Conservation (phyloP, 345 rosid genomes). For the Arabidopsis thaliana region DNA sequence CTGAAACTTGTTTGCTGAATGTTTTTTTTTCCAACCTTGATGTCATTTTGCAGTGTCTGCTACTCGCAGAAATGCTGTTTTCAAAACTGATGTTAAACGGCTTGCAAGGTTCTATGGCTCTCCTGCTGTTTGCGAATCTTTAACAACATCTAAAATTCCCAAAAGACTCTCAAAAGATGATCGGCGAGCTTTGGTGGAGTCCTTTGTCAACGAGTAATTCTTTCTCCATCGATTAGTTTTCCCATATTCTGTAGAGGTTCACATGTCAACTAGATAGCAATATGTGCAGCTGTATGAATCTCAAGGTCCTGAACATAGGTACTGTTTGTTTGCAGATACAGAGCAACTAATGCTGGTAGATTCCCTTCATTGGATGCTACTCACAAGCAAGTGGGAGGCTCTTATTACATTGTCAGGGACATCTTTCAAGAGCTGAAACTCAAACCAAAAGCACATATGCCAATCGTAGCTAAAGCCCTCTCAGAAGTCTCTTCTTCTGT, state of each 20-base stretch:
- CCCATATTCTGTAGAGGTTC: not conserved
- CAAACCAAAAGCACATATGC: slow-evolving; percentile 9
- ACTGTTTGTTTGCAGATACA: slow-evolving; percentile 32
- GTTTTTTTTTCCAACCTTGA: not conserved
- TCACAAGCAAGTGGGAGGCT: slow-evolving; percentile 35
- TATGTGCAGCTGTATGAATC: not conserved
- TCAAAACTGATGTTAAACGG: not conserved
- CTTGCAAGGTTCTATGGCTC: slow-evolving; percentile 36
- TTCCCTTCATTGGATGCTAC: not conserved
- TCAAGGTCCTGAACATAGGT: not conserved
- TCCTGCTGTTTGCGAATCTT: slow-evolving; percentile 36
- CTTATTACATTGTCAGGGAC: slow-evolving; percentile 12
- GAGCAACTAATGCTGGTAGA: slow-evolving; percentile 40
- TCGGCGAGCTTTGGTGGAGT: slow-evolving; percentile 31
- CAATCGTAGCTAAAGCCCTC: slow-evolving; percentile 26
- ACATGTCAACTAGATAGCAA: slow-evolving; percentile 14
- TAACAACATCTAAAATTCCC: slow-evolving; percentile 8
- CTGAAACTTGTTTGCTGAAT: not conserved
- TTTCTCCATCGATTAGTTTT: not conserved
- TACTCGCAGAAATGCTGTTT: slow-evolving; percentile 16
- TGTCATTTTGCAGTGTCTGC: slow-evolving; percentile 38
- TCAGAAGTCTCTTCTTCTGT: slow-evolving; percentile 16
- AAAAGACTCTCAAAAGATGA: slow-evolving; percentile 36
- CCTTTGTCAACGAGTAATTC: slow-evolving; percentile 36
- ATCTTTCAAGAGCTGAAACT: slow-evolving; percentile 39